Evolutionary conservation across 2,329 filamentous ascomycete genomes (phyloP).

Genomic region (Colletotrichum orchidophilum): DNA sequence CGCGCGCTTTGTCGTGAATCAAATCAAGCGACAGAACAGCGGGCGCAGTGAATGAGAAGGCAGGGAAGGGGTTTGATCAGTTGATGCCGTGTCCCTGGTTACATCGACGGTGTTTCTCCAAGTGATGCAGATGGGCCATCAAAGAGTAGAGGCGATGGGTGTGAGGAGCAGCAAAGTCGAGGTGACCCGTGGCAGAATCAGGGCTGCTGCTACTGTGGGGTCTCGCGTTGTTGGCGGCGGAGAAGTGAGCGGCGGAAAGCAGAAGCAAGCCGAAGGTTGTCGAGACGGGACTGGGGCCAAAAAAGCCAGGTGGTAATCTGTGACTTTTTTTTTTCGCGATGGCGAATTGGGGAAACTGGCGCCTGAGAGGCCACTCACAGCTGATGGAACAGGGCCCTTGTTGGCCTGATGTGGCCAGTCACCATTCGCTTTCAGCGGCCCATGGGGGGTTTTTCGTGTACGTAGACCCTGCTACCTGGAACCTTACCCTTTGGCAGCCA

Average conservation of each 20-base stretch:
- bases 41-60: not conserved
- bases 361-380: conserved; percentile 6
- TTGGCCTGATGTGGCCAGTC: conserved; percentile 8
- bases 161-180: not conserved
- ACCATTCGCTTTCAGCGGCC: not conserved
- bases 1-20: not conserved
- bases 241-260: conserved; percentile 1
- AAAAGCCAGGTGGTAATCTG: conserved; percentile 19
- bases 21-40: not conserved
- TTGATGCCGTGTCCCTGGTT: not conserved
- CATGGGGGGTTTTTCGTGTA: conserved; percentile 2
- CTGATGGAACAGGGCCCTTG: not conserved
- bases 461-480: not conserved
- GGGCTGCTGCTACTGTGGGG: not conserved
- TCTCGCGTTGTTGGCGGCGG: conserved; percentile 6
- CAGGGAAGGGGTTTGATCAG: not conserved
- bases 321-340: conserved; percentile 29
- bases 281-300: not conserved
- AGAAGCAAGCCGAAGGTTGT: conserved; percentile 15
- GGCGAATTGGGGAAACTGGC: conserved; percentile 18
- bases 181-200: conserved; percentile 10
- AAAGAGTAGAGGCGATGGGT: not conserved
- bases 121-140: conserved; percentile 1
- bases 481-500: not conserved
- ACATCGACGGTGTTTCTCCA: not conserved